A percentile compares a stretch with the other conserved stretches of the same genome.
Conservation (phyloP, 306 rosid species). For the Vicia villosa region DNA sequence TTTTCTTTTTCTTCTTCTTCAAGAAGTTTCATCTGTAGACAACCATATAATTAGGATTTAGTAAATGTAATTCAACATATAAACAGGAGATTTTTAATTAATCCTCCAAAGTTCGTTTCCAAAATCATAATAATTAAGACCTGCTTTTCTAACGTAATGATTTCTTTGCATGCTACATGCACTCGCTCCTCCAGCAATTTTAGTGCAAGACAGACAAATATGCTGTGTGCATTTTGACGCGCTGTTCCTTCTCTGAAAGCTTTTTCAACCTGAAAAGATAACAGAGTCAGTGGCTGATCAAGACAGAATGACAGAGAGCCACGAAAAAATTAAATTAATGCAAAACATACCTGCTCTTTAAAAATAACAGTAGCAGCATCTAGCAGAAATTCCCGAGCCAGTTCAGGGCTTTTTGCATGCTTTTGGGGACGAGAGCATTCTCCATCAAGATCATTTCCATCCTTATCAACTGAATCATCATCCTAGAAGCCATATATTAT, state of each 20-base stretch:
- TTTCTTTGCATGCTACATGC: conserved; percentile 98
- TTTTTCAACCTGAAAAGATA: conserved; percentile 85
- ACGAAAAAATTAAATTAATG: conserved; percentile 26
- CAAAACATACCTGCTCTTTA: conserved; percentile 83
- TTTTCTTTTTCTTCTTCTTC: conserved; percentile 99
- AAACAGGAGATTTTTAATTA: conserved; percentile 18
- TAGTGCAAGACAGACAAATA: conserved; percentile 93
- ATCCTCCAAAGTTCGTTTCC: conserved; percentile 11
- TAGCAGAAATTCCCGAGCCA: conserved; percentile 95
- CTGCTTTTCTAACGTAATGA: conserved; percentile 95
- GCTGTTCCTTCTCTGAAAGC: conserved; percentile 99
- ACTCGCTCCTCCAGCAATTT: conserved; percentile 95
- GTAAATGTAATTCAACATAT: conserved; percentile 36
- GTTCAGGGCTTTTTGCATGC: conserved; percentile 99
- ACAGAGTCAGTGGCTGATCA: conserved; percentile 38
- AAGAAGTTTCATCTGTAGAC: conserved; percentile 87
- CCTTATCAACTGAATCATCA: conserved; percentile 93
- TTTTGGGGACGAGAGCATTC: conserved; percentile 99
- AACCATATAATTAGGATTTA: conserved; percentile 32
- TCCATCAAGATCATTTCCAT: conserved; percentile 93
- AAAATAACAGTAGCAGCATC: conserved; percentile 99
- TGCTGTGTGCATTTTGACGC: conserved; percentile 99
- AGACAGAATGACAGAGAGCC: conserved; percentile 15
- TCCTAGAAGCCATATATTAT: conserved; percentile 56
- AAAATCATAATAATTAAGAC: conserved; percentile 50